Percentiles rank a stretch among this genome's conserved stretches.
Evolutionary conservation across 805 yeast species (phyloP).

Genomic region (Yarrowia hollandica): DNA sequence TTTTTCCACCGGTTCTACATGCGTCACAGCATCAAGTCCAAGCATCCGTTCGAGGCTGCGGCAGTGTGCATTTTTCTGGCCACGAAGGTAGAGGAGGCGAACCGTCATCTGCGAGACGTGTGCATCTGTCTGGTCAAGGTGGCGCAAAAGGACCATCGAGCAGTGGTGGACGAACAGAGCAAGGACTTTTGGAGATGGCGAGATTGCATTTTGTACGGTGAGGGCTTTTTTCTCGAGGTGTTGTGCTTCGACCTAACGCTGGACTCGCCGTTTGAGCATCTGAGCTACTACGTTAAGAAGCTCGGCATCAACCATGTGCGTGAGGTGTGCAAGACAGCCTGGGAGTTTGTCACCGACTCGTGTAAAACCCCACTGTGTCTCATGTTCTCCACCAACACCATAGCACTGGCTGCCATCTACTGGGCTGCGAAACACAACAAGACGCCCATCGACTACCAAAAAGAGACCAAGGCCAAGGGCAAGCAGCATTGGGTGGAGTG

Average conservation of each 20-base stretch:
- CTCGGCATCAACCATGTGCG: constrained; percentile 34
- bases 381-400: constrained; percentile 37
- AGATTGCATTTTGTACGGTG: constrained; percentile 49
- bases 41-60: constrained; percentile 53
- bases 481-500: constrained; percentile 29
- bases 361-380: constrained; percentile 43
- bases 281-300: constrained; percentile 32
- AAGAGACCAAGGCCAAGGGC: constrained; percentile 21
- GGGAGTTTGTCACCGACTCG: constrained; percentile 45
- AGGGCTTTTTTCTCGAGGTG: constrained; percentile 48
- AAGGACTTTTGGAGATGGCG: constrained; percentile 55
- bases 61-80: constrained; percentile 55
- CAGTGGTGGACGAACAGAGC: constrained; percentile 47
- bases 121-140: constrained; percentile 51
- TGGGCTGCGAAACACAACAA: constrained; percentile 38
- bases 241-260: constrained; percentile 52
- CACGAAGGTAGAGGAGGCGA: constrained; percentile 55
- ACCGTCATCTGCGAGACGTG: constrained; percentile 50
- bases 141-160: constrained; percentile 47
- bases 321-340: constrained; percentile 38
- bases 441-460: constrained; percentile 16
- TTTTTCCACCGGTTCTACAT: constrained; percentile 56
- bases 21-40: constrained; percentile 46
- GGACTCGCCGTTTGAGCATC: constrained; percentile 44
- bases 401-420: constrained; percentile 45